phyloP scores from a whole-genome alignment of 345 rosid genomes.

The Theobroma cacao region DNA sequence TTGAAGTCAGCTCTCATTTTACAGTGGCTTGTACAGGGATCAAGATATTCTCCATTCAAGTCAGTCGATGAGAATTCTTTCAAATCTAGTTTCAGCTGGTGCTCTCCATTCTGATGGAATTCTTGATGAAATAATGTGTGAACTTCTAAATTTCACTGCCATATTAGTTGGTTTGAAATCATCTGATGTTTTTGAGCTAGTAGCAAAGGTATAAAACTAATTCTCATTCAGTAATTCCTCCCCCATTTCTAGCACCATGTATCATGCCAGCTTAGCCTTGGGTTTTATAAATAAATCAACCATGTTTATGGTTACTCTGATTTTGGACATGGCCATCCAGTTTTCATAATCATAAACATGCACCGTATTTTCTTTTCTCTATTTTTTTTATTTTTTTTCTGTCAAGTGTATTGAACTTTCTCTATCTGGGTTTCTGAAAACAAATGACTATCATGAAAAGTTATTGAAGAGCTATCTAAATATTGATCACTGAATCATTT shows the following conservation, averaged over 20 bases:
- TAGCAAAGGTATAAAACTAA: slow-evolving; percentile 59
- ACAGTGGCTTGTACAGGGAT: slow-evolving; percentile 47
- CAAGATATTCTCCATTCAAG: slow-evolving; percentile 55
- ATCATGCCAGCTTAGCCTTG: background rate
- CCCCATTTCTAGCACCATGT: background rate
- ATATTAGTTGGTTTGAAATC: slow-evolving; percentile 55
- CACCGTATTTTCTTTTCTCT: background rate
- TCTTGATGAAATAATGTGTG: slow-evolving; percentile 60
- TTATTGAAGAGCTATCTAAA: background rate
- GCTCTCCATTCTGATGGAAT: slow-evolving; percentile 51
- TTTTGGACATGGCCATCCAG: background rate
- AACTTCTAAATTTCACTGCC: slow-evolving; percentile 65
- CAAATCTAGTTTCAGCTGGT: slow-evolving; percentile 82
- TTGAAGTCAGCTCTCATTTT: slow-evolving; percentile 2
- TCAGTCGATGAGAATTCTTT: slow-evolving; percentile 81
- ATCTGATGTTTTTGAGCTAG: slow-evolving; percentile 50
- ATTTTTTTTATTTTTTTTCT: background rate
- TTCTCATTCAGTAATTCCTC: background rate
- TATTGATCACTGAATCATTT: background rate
- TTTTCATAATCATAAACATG: background rate
- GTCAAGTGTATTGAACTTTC: background rate
- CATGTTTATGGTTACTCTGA: background rate
- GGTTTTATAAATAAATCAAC: background rate
- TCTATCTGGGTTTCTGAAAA: background rate
- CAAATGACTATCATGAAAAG: background rate